Evolutionary conservation across 495 filamentous ascomycete genomes (phyloP), one percentile per base, ranked within the genome.

Genomic region (Xanthoparmelia taractica): DNA sequence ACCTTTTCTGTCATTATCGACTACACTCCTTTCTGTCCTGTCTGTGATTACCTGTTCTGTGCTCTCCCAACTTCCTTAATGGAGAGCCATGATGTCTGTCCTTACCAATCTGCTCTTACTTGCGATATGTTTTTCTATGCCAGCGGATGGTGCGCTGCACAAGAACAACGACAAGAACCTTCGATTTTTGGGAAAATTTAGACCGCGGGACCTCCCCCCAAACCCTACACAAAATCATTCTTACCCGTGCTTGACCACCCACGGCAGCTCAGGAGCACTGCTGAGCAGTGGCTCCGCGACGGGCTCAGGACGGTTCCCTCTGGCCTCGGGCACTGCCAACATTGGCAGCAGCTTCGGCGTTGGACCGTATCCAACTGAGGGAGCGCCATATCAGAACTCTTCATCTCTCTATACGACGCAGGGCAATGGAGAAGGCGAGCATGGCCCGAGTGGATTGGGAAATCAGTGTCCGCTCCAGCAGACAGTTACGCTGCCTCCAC

Each of bases 71-170:
- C 40, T 18, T 57, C 40, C 54, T 55, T 57, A 34, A 67, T 67
- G 65, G 64, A 59, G 34, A 60, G 61, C 34, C 65, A 67, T 64
- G 61, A 64, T 57, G 65, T 52, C 65, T 60, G 48, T 67, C 65
- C 25, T 67, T 67, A 63, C 57, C 57, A 48, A 40, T 2, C 48
- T 64, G 33, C 27, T 59, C 20, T 20, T 65, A 23, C 38, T 63
- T 29, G 41, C 38, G 43, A 4, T 34, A 2, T 64, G 29, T 57
- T 41, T 67, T 38, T 38, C 41, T 57, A 45, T 38, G 18, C 15
- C 27, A 27, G 36, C 29, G 12, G n/a, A 50, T 15, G 33, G 61
- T 38, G 60, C 61, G n/a, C 58, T 55, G 13, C 50, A 63, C 15
- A 58, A 48, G 41, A 58, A 52, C 0, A 27, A 29, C 12, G 61